These are phyloP conservation scores for Suillus subluteus DNA, from an alignment of 768 basidiomycete species.

Conservation along the genomic window DNA sequence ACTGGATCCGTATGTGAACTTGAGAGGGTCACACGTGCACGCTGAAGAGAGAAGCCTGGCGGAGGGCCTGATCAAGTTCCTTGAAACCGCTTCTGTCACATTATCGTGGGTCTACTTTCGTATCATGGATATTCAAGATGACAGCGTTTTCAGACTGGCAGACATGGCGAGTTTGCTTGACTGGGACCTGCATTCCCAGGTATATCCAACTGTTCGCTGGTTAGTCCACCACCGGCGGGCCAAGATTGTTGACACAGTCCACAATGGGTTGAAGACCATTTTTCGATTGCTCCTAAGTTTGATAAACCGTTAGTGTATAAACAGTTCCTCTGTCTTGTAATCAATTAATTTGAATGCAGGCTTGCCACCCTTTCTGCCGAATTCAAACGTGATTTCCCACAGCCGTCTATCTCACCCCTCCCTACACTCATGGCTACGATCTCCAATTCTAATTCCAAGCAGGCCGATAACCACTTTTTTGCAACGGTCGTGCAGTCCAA, in stretches of 20 bases:
- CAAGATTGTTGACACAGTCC: conserved; percentile 86
- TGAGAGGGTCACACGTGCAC: conserved; percentile 60
- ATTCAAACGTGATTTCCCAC: conserved; percentile 64
- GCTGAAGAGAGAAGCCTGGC: conserved; percentile 69
- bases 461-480: conserved; percentile 75
- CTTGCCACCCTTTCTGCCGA: conserved; percentile 52
- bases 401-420: conserved; percentile 66
- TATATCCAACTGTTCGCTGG: conserved; percentile 91
- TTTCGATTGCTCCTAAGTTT: conserved; percentile 71
- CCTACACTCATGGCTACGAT: conserved; percentile 76
- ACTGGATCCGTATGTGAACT: conserved; percentile 60
- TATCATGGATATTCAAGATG: background rate
- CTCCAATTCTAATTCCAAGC: conserved; percentile 67
- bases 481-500: conserved; percentile 74
- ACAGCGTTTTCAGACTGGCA: conserved; percentile 52
- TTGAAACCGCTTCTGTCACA: conserved; percentile 73
- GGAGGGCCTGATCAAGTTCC: conserved; percentile 73
- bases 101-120: conserved; percentile 60
- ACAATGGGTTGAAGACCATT: conserved; percentile 81
- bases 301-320: conserved; percentile 54
- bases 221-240: conserved; percentile 90
- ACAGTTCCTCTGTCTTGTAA: conserved; percentile 1
- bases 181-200: conserved; percentile 81
- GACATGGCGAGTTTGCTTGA: conserved; percentile 83
- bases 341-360: conserved; percentile 16